These are phyloP conservation scores for Ogataea ramenticola DNA, from an alignment of 805 yeast species.

Conservation along the genomic window DNA sequence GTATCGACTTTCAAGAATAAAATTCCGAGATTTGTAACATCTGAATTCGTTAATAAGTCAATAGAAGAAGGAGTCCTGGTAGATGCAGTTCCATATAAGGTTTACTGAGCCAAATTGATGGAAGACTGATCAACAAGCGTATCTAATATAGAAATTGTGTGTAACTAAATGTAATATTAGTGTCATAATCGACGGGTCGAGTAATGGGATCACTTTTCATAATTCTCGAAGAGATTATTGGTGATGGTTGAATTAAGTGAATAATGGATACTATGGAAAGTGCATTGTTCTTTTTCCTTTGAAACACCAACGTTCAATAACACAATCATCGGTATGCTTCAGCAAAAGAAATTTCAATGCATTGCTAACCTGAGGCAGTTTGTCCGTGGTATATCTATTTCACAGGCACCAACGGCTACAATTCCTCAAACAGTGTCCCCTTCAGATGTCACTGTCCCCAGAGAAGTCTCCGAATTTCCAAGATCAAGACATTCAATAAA, in stretches of 20 bases:
- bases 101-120: neutral
- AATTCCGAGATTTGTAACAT: slow-evolving; percentile 31
- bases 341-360: neutral
- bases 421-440: neutral
- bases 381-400: neutral
- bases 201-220: too few relatives aligned
- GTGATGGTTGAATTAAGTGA: too few relatives aligned
- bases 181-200: too few relatives aligned
- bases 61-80: slow-evolving; percentile 14
- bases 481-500: neutral
- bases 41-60: slow-evolving; percentile 26
- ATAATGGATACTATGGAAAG: too few relatives aligned
- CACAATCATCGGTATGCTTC: neutral
- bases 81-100: slow-evolving; percentile 5
- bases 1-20: slow-evolving; percentile 2
- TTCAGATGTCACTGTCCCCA: neutral
- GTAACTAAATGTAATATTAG: too few relatives aligned
- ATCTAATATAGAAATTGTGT: too few relatives aligned
- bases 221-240: too few relatives aligned
- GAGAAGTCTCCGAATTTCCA: neutral
- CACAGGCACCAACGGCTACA: neutral
- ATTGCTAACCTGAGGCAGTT: neutral
- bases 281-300: too few relatives aligned
- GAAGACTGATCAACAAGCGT: neutral
- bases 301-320: too few relatives aligned